A percentile compares a stretch with the other conserved stretches of the same genome.
phyloP scores from a whole-genome alignment of 441 rosid species.

The Populus hybrid region DNA sequence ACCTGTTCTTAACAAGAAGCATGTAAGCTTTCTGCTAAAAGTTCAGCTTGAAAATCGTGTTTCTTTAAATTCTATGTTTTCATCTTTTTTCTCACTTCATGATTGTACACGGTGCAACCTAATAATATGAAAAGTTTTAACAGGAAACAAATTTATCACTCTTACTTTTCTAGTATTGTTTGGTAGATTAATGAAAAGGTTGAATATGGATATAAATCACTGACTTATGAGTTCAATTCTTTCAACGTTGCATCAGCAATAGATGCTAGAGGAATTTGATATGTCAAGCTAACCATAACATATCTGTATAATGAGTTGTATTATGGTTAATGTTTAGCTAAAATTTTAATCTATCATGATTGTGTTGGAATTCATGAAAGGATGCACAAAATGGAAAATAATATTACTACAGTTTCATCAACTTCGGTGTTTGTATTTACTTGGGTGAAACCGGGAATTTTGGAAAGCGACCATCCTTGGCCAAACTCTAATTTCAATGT shows the following conservation, averaged over 20 bases:
- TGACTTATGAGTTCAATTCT: background rate
- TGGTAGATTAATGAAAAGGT: background rate
- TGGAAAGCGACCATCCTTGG: background rate
- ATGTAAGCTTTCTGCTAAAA: slow-evolving; percentile 47
- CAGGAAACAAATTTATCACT: background rate
- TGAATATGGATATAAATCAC: background rate
- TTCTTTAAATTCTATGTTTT: background rate
- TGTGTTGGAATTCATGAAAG: background rate
- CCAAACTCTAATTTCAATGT: background rate
- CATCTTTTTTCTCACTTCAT: too few relatives aligned
- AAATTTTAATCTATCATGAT: background rate
- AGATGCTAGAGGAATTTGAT: background rate
- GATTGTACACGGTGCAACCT: background rate
- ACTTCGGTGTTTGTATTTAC: background rate
- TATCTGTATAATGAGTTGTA: background rate
- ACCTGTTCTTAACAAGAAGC: slow-evolving; percentile 77
- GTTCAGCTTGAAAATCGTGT: background rate
- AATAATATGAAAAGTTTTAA: background rate
- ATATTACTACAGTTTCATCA: background rate
- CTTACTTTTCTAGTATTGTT: background rate
- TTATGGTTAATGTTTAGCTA: background rate
- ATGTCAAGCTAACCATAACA: background rate
- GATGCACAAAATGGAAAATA: background rate
- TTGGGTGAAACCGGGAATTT: background rate
- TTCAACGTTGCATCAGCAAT: background rate